phyloP scores from a whole-genome alignment of 1,284 basidiomycete species.

The Sporisorium sorghi region DNA sequence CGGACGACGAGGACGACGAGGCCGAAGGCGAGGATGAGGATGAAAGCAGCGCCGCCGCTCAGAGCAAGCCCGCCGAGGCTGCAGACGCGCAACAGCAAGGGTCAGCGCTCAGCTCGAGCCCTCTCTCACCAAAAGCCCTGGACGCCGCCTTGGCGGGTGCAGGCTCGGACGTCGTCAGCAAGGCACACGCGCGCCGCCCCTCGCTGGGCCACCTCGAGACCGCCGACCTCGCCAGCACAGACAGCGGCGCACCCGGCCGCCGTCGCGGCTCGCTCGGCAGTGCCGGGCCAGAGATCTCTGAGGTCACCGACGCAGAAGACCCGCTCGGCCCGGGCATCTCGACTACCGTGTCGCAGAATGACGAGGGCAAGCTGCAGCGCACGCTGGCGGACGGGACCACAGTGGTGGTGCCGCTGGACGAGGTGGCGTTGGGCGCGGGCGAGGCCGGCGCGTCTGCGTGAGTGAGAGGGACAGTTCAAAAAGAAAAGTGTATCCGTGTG shows the following conservation, averaged over 20 bases:
- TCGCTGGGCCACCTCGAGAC: slow-evolving; percentile 47
- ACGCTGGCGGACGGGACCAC: slow-evolving; percentile 60
- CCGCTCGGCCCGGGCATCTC: slow-evolving; percentile 57
- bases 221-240: slow-evolving; percentile 5
- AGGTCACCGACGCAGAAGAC: slow-evolving; percentile 42
- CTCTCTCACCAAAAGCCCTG: slow-evolving; percentile 18
- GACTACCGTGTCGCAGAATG: slow-evolving; percentile 33
- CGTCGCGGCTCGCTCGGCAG: slow-evolving; percentile 36
- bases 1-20: slow-evolving; percentile 47
- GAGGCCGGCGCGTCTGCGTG: slow-evolving; percentile 11
- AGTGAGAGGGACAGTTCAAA: too few species aligned
- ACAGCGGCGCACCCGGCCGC: background rate
- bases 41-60: too few species aligned
- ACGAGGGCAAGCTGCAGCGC: slow-evolving; percentile 59
- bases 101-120: slow-evolving; percentile 43
- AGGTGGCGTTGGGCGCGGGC: slow-evolving; percentile 53
- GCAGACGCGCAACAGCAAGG: too few species aligned
- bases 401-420: slow-evolving; percentile 66
- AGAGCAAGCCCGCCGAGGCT: too few species aligned
- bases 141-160: slow-evolving; percentile 10
- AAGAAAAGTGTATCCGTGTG: background rate
- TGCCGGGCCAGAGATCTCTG: slow-evolving; percentile 35
- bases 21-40: slow-evolving; percentile 34
- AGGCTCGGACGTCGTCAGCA: slow-evolving; percentile 33
- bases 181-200: slow-evolving; percentile 51